phyloP scores from a whole-genome alignment of 2,329 filamentous ascomycete species.

The Xylariales sp. region DNA sequence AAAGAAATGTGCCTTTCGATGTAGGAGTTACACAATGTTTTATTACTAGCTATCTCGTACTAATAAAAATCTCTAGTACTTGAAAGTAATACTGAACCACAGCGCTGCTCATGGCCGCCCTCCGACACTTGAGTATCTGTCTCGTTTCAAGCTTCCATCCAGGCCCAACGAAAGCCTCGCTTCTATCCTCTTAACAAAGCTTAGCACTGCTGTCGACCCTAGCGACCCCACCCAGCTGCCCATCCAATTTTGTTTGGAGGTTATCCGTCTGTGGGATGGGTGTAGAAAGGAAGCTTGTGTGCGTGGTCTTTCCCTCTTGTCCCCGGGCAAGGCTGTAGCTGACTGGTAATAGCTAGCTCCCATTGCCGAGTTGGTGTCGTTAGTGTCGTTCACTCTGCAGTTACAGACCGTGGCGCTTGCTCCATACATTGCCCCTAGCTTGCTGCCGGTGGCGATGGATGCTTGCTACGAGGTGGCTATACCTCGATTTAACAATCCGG shows the following conservation, averaged over 20 bases:
- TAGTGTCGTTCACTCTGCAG: slow-evolving; percentile 72
- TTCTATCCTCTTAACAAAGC: slow-evolving; percentile 73
- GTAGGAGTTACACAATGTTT: slow-evolving; percentile 50
- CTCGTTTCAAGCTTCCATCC: slow-evolving; percentile 73
- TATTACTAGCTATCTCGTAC: slow-evolving; percentile 27
- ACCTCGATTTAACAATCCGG: slow-evolving; percentile 62
- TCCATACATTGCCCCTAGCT: slow-evolving; percentile 66
- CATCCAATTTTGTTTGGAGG: slow-evolving; percentile 70
- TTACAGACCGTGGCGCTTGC: slow-evolving; percentile 70
- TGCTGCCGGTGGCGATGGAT: slow-evolving; percentile 66
- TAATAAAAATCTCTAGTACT: slow-evolving; percentile 56
- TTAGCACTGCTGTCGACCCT: slow-evolving; percentile 67
- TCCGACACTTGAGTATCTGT: slow-evolving; percentile 75
- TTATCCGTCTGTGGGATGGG: slow-evolving; percentile 75
- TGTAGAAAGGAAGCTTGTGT: slow-evolving; percentile 70
- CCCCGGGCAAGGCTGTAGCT: slow-evolving; percentile 8
- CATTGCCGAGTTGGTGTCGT: slow-evolving; percentile 72
- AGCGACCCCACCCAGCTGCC: slow-evolving; percentile 66
- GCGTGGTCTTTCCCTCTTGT: slow-evolving; percentile 39
- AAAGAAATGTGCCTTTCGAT: slow-evolving; percentile 55
- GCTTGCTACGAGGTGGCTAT: slow-evolving; percentile 71
- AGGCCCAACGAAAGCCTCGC: slow-evolving; percentile 71
- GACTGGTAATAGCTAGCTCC: slow-evolving; percentile 64
- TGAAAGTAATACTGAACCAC: slow-evolving; percentile 74
- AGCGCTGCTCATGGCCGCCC: slow-evolving; percentile 65